These are phyloP conservation scores for Galerina marginata DNA, from an alignment of 768 basidiomycete species.

Conservation along the genomic window DNA sequence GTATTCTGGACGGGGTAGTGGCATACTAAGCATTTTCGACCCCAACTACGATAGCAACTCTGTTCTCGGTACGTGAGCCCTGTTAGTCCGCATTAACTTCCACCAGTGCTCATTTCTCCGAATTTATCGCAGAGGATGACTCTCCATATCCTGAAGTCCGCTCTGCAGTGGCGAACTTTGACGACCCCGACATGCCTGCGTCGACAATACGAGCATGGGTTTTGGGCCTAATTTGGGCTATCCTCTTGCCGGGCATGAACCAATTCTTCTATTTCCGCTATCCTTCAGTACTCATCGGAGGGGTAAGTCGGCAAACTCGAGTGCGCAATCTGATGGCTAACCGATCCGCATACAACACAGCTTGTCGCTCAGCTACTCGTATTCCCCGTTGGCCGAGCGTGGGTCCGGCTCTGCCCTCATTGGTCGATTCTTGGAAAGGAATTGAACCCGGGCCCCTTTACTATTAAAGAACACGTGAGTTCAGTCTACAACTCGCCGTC, in stretches of 20 bases:
- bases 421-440: slow-evolving; percentile 60
- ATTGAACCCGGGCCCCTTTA: slow-evolving; percentile 77
- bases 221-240: slow-evolving; percentile 58
- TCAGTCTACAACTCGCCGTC: slow-evolving; percentile 1
- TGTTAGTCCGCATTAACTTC: neutral
- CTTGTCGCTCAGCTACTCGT: slow-evolving; percentile 75
- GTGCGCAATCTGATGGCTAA: slow-evolving; percentile 6
- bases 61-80: slow-evolving; percentile 29
- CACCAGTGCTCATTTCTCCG: slow-evolving; percentile 1
- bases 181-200: slow-evolving; percentile 68
- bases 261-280: slow-evolving; percentile 81
- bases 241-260: slow-evolving; percentile 74
- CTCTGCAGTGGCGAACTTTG: slow-evolving; percentile 75
- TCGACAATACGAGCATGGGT: slow-evolving; percentile 66
- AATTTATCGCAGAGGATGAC: slow-evolving; percentile 55
- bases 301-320: slow-evolving; percentile 35
- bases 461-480: slow-evolving; percentile 67
- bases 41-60: slow-evolving; percentile 41
- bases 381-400: slow-evolving; percentile 70
- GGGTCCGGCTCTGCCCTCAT: slow-evolving; percentile 65
- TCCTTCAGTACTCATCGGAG: slow-evolving; percentile 65
- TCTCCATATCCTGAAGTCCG: slow-evolving; percentile 88
- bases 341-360: slow-evolving; percentile 28
- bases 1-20: slow-evolving; percentile 31
- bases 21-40: slow-evolving; percentile 38